Evolutionary conservation across 2,329 filamentous ascomycete genomes (phyloP).

Genomic region (Colletotrichum sp.): DNA sequence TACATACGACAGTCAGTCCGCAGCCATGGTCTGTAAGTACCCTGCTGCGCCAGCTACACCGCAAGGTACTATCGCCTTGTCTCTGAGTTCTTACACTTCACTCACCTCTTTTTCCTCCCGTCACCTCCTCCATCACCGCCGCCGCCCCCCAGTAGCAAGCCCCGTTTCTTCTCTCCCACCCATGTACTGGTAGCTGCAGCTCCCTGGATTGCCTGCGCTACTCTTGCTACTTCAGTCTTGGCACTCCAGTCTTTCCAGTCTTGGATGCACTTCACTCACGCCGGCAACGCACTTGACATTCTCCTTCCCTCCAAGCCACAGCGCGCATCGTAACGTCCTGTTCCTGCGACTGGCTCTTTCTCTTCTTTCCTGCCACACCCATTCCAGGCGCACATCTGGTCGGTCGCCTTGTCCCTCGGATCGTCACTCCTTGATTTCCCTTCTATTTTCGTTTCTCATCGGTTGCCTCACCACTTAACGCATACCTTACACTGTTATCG

Average conservation of each 20-base stretch:
- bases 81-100: not conserved
- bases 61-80: not conserved
- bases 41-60: not conserved
- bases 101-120: not conserved
- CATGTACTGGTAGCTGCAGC: not conserved
- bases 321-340: constrained; percentile 1
- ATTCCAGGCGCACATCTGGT: not conserved
- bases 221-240: not conserved
- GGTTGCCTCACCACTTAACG: not conserved
- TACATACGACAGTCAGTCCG: not conserved
- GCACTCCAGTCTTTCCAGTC: constrained; percentile 7
- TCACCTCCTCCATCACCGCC: not conserved
- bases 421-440: constrained; percentile 12
- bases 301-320: constrained; percentile 14
- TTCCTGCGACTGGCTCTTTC: not conserved
- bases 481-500: not conserved
- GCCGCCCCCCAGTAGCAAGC: constrained; percentile 6
- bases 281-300: not conserved
- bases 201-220: not conserved
- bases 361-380: constrained; percentile 8
- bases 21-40: constrained; percentile 22
- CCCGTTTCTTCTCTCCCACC: constrained; percentile 7
- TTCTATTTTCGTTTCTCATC: constrained; percentile 3
- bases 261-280: not conserved
- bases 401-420: constrained; percentile 7